Evolutionary conservation across 2,329 filamentous ascomycete species (phyloP), one percentile per base, ranked within the genome.

Genomic region (Monosporascus sp.): DNA sequence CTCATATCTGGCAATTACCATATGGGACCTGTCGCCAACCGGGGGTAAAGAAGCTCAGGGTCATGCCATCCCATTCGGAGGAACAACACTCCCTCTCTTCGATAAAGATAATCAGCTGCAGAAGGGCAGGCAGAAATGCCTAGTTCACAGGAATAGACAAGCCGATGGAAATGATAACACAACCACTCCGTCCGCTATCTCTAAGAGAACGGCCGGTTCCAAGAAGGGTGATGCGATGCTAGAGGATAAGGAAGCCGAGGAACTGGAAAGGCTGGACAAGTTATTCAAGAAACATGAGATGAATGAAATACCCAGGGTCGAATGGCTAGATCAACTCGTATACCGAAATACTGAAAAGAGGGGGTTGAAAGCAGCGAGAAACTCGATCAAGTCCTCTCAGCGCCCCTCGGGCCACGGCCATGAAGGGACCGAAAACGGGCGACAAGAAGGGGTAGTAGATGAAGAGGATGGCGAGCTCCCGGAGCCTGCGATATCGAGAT

Each of bases 261-360:
- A 99, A 70, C 80, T 97, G 56, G 91, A 97, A 62, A 81, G 94
- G 18, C 81, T 99, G 60, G 92, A 97, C 65, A 86, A 84, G 51
- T 71, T 97, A 22, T 88, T 99, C 67, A 99, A 99, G 72, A 96
- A 96, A 71, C 94, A 97, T 66, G 95, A 99, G 67, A 95, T 97
- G 88, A 92, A 91, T 18, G 94, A 99, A 68, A 93, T 99, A 25
- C 85, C 90, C 1, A 84, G 91, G 17, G 88, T 96, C 47, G 90
- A 95, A 63, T 99, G 94, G 95, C 81, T 99, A 44, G 94, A 99
- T 68, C 89, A 94, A 64, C 80, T 97, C 62, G 92, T 97, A 3
- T 99, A 96, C 68, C 85, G 93, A 41, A 88, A 88, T 49, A 86
- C 96, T 54, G 93, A 96, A 72, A 94, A 89, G 71, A 79, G 84